phyloP scores from a whole-genome alignment of 2,329 filamentous ascomycete species.

The Cryphonectria radicalis region DNA sequence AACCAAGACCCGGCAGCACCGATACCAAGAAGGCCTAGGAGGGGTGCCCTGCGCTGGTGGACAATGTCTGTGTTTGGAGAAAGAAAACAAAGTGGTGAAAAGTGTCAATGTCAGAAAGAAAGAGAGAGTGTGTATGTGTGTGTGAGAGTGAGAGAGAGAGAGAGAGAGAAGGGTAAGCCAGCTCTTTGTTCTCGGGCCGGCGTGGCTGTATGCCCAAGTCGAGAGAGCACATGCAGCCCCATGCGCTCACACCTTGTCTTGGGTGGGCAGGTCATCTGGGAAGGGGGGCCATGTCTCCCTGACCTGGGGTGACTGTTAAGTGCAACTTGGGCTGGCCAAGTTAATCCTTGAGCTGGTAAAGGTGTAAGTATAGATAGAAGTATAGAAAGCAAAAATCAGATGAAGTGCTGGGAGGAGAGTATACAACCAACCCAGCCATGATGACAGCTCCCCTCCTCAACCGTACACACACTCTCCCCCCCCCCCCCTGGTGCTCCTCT shows the following conservation, averaged over 20 bases:
- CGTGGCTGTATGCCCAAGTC: conserved; percentile 14
- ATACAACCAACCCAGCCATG: conserved; percentile 5
- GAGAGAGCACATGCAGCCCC: conserved; percentile 20
- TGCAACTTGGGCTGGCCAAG: neutral
- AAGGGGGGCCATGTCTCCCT: neutral
- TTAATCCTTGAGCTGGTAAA: neutral
- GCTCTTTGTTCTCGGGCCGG: neutral
- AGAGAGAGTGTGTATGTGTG: too few species aligned
- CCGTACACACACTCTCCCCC: neutral
- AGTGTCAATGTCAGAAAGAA: conserved; percentile 21
- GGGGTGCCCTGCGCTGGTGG: conserved; percentile 11
- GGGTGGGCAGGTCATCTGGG: conserved; percentile 25
- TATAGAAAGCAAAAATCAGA: neutral
- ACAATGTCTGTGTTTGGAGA: neutral
- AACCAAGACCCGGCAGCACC: neutral
- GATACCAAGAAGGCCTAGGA: neutral
- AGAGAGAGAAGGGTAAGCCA: conserved; percentile 1
- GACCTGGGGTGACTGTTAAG: neutral
- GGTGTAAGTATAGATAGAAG: conserved; percentile 8
- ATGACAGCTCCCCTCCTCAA: neutral
- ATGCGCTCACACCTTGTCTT: conserved; percentile 23
- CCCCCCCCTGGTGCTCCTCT: neutral
- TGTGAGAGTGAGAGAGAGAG: too few species aligned
- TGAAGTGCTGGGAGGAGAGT: neutral
- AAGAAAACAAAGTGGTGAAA: conserved; percentile 6